Evolutionary conservation across 2,329 filamentous ascomycete genomes (phyloP), one percentile per base, ranked within the genome.

Genomic region (Clarireedia sp.): DNA sequence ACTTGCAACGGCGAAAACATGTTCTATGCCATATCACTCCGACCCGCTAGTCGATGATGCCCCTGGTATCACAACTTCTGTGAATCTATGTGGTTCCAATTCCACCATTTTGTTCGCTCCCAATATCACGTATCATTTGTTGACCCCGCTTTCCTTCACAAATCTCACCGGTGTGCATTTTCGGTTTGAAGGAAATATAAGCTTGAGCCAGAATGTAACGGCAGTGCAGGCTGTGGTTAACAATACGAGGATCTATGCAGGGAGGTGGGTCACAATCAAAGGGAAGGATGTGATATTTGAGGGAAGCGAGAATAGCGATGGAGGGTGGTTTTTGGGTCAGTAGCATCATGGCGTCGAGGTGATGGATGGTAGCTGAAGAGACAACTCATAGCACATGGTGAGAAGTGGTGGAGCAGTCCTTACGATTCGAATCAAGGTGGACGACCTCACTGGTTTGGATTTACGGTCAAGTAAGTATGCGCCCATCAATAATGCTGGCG

Each of bases 131-230:
- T 51, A 55, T 6, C 29, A 55, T 23, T 29, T 55, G 3, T 41
- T 55, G 5, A 55, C 48, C 1, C 46, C 53, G 3, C 47, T 51
- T 5, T 19, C 3, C 10, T 55, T 55, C 12, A 26, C 8, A 2
- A 38, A 51, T 26, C 47, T 55, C 21, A n/a, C 16, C 1, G 21
- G 17, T n/a, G 47, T 45, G 6, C 36, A 29, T 1, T 49, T 54
- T 26, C 16, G 24, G 1, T 49, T 54, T 2, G 23, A 54, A 44
- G 52, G 52, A 2, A 54, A 54, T 49, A 2, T 54, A n/a, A 49
- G 36, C 5, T 36, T 54, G 45, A 54, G 51, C 17, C 45, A 54
- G 10, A 49, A 54, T 54, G 45, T 54, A 1, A 54, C 45, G 16
- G 45, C 23, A 1, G 52, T 54, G 2, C 52, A 49, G 37, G 1